Base-by-base conservation (phyloP, 163 green algal genomes). In the Smithsoniella earleae region DNA sequence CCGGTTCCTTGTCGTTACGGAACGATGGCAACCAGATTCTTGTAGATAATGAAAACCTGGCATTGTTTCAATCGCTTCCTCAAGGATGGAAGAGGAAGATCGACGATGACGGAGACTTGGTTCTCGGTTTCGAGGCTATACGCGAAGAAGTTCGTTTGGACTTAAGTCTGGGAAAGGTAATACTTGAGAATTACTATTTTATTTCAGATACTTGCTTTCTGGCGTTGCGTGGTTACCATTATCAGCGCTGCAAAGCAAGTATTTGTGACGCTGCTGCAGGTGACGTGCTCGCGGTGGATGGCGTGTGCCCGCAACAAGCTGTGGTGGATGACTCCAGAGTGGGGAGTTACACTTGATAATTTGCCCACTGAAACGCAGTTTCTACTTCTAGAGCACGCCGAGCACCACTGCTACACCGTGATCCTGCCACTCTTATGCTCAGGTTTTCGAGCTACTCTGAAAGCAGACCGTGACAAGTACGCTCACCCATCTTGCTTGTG, bases 251-350 rank as follows among this genome's bases (percentile, higher is more conserved):
- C n/a, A 73, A 22, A 8, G 38, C 46, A 45, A 13, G 62, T 3
- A 8, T 3, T 16, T 28, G 25, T 36, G 18, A 13, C 18, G 36
- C 77, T n/a, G 28, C 36, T 75, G 75, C 87, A 92, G 86, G 74
- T 93, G 43, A 65, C 73, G 6, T 86, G 78, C 66, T 76, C 79
- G 38, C 80, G 85, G 2, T 95, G 92, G 77, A 78, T 97, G 52
- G 83, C 82, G n/a, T 89, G 80, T 54, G 92, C 94, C 3, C 83
- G 92, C 46, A 94, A 89, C 84, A 98, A 98, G 86, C 84, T 98
- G 31, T 98, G 92, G 91, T 98, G 93, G 93, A 97, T 97, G 92
- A 95, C 91, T 10, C 93, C 95, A 5, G 85, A 94, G 78, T 96
- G 93, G 91, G 89, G 91, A 46, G 85, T 25, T 1, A 80, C 38